Evolutionary conservation across 2,329 filamentous ascomycete species (phyloP).

Genomic region (Stachybotrys chartarum): DNA sequence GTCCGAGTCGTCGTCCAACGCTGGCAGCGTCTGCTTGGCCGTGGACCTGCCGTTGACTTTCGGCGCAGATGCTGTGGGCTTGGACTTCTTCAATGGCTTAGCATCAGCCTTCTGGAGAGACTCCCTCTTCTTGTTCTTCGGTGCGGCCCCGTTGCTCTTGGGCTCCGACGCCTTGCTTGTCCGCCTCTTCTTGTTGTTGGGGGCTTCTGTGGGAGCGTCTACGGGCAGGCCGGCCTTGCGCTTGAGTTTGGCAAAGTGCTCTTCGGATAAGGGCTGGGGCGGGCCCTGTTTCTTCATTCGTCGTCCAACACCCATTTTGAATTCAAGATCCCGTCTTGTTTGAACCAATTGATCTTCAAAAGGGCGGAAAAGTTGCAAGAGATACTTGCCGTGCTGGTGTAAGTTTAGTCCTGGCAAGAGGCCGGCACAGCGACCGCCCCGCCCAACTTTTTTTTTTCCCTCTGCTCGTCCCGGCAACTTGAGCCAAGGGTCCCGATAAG

Average conservation of each 20-base stretch:
- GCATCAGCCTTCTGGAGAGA: constrained; percentile 12
- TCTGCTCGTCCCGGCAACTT: background rate
- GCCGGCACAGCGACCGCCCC: constrained; percentile 17
- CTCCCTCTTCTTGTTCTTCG: constrained; percentile 20
- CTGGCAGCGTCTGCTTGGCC: constrained; percentile 27
- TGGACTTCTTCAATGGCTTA: constrained; percentile 8
- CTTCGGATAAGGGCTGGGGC: constrained; percentile 75
- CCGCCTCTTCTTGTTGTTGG: constrained; percentile 54
- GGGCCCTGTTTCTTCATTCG: constrained; percentile 95
- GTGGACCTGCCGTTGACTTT: constrained; percentile 18
- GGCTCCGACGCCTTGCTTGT: constrained; percentile 25
- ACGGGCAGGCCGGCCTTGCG: constrained; percentile 71
- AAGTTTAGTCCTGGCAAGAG: background rate
- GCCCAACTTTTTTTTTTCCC: constrained; percentile 32
- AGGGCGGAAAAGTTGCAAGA: constrained; percentile 4
- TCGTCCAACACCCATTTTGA: constrained; percentile 77
- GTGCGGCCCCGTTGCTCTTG: constrained; percentile 16
- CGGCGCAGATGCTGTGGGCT: constrained; percentile 20
- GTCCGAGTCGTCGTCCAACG: constrained; percentile 37
- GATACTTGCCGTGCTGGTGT: background rate
- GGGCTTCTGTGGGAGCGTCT: constrained; percentile 47
- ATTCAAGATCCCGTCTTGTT: background rate
- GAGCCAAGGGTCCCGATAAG: constrained; percentile 22
- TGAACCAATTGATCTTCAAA: too few relatives aligned
- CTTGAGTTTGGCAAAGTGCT: constrained; percentile 71